These are phyloP conservation scores for Aspergillus ochraceoroseus DNA, from an alignment of 2,329 filamentous ascomycete genomes.

Conservation along the genomic window DNA sequence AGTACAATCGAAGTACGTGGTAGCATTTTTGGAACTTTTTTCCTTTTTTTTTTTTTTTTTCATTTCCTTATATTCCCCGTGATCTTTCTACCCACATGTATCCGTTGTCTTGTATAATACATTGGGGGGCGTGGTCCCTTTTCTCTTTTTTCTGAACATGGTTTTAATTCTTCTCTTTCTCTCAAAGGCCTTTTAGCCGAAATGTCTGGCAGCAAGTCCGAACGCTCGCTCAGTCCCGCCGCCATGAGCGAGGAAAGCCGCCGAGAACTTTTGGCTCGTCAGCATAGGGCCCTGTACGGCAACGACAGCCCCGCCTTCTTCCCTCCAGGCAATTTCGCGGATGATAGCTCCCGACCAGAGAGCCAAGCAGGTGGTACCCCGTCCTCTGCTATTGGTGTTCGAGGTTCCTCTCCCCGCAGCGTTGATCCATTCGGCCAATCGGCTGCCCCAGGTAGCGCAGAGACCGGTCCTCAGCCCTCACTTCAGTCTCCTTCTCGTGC, in stretches of 20 bases:
- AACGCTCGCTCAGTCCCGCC: slow-evolving; percentile 77
- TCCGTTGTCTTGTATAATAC: slow-evolving; percentile 44
- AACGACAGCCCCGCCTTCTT: slow-evolving; percentile 63
- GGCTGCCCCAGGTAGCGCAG: slow-evolving; percentile 47
- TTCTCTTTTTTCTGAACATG: slow-evolving; percentile 31
- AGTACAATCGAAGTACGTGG: slow-evolving; percentile 93
- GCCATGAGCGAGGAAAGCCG: slow-evolving; percentile 93
- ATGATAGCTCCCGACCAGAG: slow-evolving; percentile 63
- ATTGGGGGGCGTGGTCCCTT: slow-evolving; percentile 29
- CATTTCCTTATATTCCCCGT: slow-evolving; percentile 34
- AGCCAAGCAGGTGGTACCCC: slow-evolving; percentile 60
- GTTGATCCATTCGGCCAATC: slow-evolving; percentile 64
- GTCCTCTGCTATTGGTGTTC: slow-evolving; percentile 56
- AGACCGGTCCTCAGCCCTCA: slow-evolving; percentile 49
- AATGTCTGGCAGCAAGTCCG: slow-evolving; percentile 70
- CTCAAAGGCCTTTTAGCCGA: slow-evolving; percentile 60
- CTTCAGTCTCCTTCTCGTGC: slow-evolving; percentile 61
- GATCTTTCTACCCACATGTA: slow-evolving; percentile 40
- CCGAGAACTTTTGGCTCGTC: slow-evolving; percentile 89
- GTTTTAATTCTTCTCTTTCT: slow-evolving; percentile 41
- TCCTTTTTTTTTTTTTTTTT: slow-evolving; percentile 31
- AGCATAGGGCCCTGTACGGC: slow-evolving; percentile 90
- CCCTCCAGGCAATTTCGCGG: slow-evolving; percentile 61
- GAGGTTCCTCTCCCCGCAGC: slow-evolving; percentile 73
- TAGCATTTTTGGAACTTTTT: slow-evolving; percentile 34